phyloP scores from a whole-genome alignment of 2,329 filamentous ascomycete genomes.

The Xylaria sp. region DNA sequence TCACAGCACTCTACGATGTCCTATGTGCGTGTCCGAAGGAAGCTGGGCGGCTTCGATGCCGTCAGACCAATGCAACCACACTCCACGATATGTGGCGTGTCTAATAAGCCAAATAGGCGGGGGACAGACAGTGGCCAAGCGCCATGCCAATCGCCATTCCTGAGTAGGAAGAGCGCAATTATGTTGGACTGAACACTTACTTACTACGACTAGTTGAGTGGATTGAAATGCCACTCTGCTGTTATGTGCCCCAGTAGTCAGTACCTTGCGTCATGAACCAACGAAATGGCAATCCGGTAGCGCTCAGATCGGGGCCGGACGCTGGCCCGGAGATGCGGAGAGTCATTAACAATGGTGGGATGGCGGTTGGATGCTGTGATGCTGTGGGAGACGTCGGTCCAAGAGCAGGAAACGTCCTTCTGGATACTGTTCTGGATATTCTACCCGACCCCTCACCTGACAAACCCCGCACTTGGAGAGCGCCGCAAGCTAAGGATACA shows the following conservation, averaged over 20 bases:
- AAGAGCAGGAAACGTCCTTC: neutral
- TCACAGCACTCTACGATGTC: conserved; percentile 22
- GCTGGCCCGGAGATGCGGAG: conserved; percentile 33
- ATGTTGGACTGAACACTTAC: neutral
- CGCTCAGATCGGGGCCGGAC: conserved; percentile 20
- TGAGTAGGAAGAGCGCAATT: neutral
- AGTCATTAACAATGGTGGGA: conserved; percentile 8
- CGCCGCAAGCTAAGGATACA: conserved; percentile 14
- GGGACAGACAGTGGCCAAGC: conserved; percentile 13
- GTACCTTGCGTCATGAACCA: conserved; percentile 9
- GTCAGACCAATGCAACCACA: conserved; percentile 34
- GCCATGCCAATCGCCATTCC: conserved; percentile 14
- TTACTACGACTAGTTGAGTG: neutral
- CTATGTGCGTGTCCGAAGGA: conserved; percentile 13
- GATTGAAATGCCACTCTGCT: neutral
- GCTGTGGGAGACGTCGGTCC: neutral
- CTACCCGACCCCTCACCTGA: conserved; percentile 32
- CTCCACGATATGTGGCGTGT: conserved; percentile 26
- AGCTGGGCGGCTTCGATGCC: conserved; percentile 30
- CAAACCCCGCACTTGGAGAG: conserved; percentile 33
- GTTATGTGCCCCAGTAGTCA: neutral
- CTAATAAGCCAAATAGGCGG: conserved; percentile 25
- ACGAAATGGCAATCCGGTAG: conserved; percentile 4
- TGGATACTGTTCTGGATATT: conserved; percentile 6
- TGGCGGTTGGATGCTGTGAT: conserved; percentile 14